Evolutionary conservation across 192 early-diverging fungal species (phyloP), one percentile per base, ranked within the genome.

Genomic region (Paraglomus brasilianum): DNA sequence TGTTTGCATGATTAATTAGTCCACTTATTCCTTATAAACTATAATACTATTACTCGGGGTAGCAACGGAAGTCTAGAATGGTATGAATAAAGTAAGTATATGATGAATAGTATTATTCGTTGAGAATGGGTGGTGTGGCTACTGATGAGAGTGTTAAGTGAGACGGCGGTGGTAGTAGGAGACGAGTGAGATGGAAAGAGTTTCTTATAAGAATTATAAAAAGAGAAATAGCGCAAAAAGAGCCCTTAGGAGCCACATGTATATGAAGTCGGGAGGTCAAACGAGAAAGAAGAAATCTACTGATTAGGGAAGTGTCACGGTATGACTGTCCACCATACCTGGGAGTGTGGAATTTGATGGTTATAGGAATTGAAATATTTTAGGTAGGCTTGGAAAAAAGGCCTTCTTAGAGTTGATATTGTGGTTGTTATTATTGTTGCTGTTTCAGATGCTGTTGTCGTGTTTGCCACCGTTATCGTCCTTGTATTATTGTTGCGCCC

Each of bases 1-100:
- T 48, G 89, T 90, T 72, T 90, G 90, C 90, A 90, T 91, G 68
- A 30, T 74, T 71, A 67, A 30, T 48, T 69, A 30, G 42, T 41
- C 45, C 22, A 50, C n/a, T 15, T n/a, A 60, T 60, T 24, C 30
- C 15, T 15, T 15, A 49, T 15, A 24, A 60, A 17, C 15, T 15
- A 17, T n/a, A 24, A 60, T 17, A n/a, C 14, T 21, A 5, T 46
- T 15, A 5, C 9, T 52, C 40, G 47, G 38, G 49, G 39, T 5
- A 48, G 39, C 22, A 43, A 41, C 7, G 45, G 43, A 44, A 47
- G 22, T 17, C 45, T 60, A 24, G 22, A n/a, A 49, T 15, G 22
- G n/a, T 15, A 49, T 15, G 22, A 24, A 43, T 15, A 49, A n/a
- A 3, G 58, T 17, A 22, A 43, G 22, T 49, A 22, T 15, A 22